These are phyloP conservation scores for Grigorovia jiainica DNA, from an alignment of 805 yeast species.

Conservation along the genomic window DNA sequence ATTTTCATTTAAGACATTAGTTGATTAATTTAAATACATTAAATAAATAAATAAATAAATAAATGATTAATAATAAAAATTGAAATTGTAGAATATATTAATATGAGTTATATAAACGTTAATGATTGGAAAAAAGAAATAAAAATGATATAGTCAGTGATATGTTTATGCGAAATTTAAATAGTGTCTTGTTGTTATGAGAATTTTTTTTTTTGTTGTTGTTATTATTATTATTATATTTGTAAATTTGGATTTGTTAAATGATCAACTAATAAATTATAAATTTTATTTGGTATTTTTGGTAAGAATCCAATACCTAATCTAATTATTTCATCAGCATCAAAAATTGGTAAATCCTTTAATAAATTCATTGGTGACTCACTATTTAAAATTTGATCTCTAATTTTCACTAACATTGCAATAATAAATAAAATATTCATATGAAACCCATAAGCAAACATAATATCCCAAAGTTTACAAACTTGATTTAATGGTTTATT, in stretches of 20 bases:
- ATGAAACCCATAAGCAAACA: conserved; percentile 86
- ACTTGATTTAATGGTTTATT: conserved; percentile 77
- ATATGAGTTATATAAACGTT: no score
- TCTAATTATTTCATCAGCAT: conserved; percentile 66
- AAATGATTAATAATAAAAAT: not conserved
- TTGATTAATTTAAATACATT: not conserved
- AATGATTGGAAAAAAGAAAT: no score
- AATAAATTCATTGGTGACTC: conserved; percentile 61
- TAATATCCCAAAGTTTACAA: conserved; percentile 76
- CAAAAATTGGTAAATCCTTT: conserved; percentile 55
- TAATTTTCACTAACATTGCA: conserved; percentile 61
- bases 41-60: not conserved
- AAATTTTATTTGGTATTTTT: conserved; percentile 56
- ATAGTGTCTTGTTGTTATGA: no score
- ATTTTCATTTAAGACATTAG: conserved; percentile 47
- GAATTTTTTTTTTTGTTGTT: no score
- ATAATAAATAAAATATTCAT: conserved; percentile 76
- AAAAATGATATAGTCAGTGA: no score
- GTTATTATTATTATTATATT: not conserved
- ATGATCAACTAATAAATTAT: conserved; percentile 30
- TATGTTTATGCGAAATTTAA: no score
- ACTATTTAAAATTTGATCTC: conserved; percentile 51
- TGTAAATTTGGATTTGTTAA: conserved; percentile 15
- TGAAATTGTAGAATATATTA: not conserved
- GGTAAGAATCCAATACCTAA: conserved; percentile 73